Evolutionary conservation across 2,329 filamentous ascomycete genomes (phyloP), one percentile per base, ranked within the genome.

Genomic region (Teratosphaeriaceae sp.): DNA sequence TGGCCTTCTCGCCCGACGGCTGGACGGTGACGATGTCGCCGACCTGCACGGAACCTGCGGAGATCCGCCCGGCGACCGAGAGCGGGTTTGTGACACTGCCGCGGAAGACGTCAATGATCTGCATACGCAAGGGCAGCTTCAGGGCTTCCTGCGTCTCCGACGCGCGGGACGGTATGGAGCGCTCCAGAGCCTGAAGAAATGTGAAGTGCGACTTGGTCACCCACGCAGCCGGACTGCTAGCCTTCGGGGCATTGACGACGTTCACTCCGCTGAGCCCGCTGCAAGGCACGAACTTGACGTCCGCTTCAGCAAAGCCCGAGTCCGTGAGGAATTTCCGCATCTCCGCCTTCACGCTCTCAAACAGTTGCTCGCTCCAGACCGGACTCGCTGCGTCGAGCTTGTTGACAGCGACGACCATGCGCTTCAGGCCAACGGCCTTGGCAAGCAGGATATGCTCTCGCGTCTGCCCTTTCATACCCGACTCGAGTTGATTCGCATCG

Each of bases 371-470:
- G 60, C 86, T 83, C 90, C 90, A 98, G 78, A 95, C 88, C 81
- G 87, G 82, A 72, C 89, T 97, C n/a, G n/a, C n/a, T n/a, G n/a
- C n/a, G 85, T 98, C 92, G 92, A 98, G 98, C 88, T 98, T 98
- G 89, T 98, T 98, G 84, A 97, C 94, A 77, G 92, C 92, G 65
- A 97, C 90, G 69, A 98, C 97, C 79, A 98, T 88, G 83, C 98
- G 90, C 81, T 87, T 90, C 68, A 98, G 92, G 92, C 92, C 92
- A 54, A 98, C 87, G 74, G 92, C 97, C 87, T 92, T 97, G 74
- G 92, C 90, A 69, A 98, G 89, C 66, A 98, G 87, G 76, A 92
- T 92, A 87, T 98, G 92, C 88, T 98, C 92, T 87, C 92, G 92
- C 65, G 92, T 98, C 87, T 98, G 92, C 75, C 92, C 92, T 88